phyloP scores from a whole-genome alignment of 169 alveolate genomes.

The Toxoplasma gondii region DNA sequence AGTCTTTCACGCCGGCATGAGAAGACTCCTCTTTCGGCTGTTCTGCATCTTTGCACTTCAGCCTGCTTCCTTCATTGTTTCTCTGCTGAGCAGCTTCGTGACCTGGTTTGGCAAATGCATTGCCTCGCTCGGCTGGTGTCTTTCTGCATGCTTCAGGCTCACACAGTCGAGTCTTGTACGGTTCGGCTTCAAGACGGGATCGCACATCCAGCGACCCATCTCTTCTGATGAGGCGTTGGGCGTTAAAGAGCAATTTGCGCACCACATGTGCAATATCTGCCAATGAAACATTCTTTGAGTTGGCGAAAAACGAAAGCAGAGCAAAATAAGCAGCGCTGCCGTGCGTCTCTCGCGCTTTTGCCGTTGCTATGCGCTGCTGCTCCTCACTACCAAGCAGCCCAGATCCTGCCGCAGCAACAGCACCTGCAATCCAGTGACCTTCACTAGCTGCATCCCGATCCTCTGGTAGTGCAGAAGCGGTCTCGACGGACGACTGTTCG shows the following conservation, averaged over 20 bases:
- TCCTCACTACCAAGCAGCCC: neutral
- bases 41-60: neutral
- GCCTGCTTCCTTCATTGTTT: neutral
- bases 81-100: neutral
- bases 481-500: neutral
- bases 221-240: neutral
- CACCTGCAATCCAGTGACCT: neutral
- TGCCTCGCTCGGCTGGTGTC: neutral
- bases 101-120: neutral
- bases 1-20: neutral
- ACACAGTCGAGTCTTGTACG: neutral
- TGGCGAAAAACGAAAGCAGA: neutral
- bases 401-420: constrained; percentile 23
- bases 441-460: neutral
- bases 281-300: neutral
- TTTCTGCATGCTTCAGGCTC: neutral
- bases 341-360: neutral
- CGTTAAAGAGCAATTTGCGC: neutral
- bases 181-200: neutral
- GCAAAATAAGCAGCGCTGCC: neutral
- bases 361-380: constrained; percentile 1
- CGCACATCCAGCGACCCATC: neutral
- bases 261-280: neutral
- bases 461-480: neutral
- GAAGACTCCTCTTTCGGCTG: neutral